phyloP scores from a whole-genome alignment of 495 filamentous ascomycete species.

The Cenococcum geophilum region DNA sequence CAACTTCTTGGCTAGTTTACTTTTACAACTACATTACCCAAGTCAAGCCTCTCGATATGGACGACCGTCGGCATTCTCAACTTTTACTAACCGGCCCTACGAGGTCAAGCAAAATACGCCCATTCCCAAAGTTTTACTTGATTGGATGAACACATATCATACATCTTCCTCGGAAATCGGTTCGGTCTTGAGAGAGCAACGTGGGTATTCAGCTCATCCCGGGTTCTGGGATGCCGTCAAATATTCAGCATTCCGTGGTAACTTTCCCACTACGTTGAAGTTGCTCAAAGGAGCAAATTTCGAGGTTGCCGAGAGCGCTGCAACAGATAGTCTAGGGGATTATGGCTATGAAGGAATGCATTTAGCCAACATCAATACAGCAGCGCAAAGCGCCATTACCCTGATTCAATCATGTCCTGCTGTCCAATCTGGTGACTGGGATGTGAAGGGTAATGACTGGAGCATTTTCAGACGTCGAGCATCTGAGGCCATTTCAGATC shows the following conservation, averaged over 20 bases:
- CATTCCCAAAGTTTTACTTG: slow-evolving; percentile 65
- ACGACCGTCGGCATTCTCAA: slow-evolving; percentile 33
- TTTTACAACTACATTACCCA: slow-evolving; percentile 71
- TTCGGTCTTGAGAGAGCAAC: slow-evolving; percentile 53
- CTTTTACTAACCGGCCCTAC: slow-evolving; percentile 16
- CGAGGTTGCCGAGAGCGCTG: slow-evolving; percentile 56
- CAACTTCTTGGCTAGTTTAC: slow-evolving; percentile 61
- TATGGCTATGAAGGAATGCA: slow-evolving; percentile 63
- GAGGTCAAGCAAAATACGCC: slow-evolving; percentile 36
- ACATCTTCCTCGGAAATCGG: slow-evolving; percentile 56
- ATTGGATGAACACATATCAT: slow-evolving; percentile 71
- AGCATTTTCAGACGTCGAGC: slow-evolving; percentile 65
- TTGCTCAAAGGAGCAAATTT: slow-evolving; percentile 68
- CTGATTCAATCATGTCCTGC: slow-evolving; percentile 68
- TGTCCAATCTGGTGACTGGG: slow-evolving; percentile 59
- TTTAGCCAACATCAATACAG: slow-evolving; percentile 64
- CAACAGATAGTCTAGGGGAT: slow-evolving; percentile 52
- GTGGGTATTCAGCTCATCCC: slow-evolving; percentile 63
- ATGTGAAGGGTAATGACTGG: slow-evolving; percentile 71
- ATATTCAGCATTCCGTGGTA: slow-evolving; percentile 55
- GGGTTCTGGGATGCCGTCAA: slow-evolving; percentile 77
- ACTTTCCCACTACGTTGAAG: slow-evolving; percentile 54
- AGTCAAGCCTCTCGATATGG: slow-evolving; percentile 37
- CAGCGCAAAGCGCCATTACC: slow-evolving; percentile 56
- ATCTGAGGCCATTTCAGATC: slow-evolving; percentile 55